A percentile compares a stretch with the other conserved stretches of the same genome.
Conservation (phyloP, 495 filamentous ascomycete genomes). For the Lasiosphaeriaceae sp. region DNA sequence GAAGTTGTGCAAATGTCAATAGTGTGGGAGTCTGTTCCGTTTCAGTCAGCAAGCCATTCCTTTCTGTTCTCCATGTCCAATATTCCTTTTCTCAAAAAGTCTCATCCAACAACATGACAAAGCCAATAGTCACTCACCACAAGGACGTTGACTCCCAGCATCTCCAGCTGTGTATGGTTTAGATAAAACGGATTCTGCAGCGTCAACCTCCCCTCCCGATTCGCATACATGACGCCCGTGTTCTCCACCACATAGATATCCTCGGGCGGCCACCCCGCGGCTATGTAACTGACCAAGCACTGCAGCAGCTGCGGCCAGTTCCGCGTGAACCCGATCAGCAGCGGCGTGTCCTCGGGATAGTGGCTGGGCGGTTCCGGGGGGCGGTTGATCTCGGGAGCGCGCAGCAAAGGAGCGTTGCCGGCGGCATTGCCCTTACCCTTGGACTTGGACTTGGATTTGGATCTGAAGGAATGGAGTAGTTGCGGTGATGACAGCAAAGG, state of each 20-base stretch:
- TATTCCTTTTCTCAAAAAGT: too few relatives aligned
- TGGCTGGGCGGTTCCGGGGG: constrained; percentile 28
- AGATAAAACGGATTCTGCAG: constrained; percentile 61
- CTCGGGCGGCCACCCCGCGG: constrained; percentile 56
- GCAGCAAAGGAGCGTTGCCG: too few relatives aligned
- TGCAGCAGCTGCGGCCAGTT: constrained; percentile 58
- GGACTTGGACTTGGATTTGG: too few relatives aligned
- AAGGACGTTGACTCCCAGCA: constrained; percentile 53
- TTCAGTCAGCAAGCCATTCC: too few relatives aligned
- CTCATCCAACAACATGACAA: too few relatives aligned
- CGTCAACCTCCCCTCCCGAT: constrained; percentile 42
- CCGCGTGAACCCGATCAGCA: constrained; percentile 57
- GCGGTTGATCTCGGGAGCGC: constrained; percentile 31
- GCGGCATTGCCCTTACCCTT: too few relatives aligned
- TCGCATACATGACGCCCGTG: constrained; percentile 56
- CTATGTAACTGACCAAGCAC: constrained; percentile 54
- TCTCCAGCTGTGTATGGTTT: constrained; percentile 49
- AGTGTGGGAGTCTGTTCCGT: constrained; percentile 48
- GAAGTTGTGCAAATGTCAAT: constrained; percentile 58
- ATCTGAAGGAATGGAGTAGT: too few relatives aligned
- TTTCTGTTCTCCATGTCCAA: too few relatives aligned
- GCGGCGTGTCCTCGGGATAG: constrained; percentile 42
- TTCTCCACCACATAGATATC: constrained; percentile 62
- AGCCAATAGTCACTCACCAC: constrained; percentile 15
- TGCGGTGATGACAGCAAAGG: constrained; percentile 16